Evolutionary conservation across 805 yeast species (phyloP), one percentile per base, ranked within the genome.

Genomic region (Schizosaccharomyces japonicus): DNA sequence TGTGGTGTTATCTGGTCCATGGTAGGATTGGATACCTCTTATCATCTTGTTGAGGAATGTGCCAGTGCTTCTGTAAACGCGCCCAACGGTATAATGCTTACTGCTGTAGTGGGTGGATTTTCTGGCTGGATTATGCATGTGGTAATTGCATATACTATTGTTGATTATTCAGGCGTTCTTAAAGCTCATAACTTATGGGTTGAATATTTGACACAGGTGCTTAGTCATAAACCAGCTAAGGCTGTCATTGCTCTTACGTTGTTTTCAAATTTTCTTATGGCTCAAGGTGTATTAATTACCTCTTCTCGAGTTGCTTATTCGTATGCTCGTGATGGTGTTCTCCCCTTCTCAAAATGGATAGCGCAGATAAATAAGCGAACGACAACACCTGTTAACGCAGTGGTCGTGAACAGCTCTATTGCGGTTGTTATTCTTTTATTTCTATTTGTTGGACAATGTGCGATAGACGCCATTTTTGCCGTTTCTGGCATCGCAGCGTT

Each of bases 401-500:
- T 73, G 28, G 68, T 77, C 72, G 58, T 71, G 53, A 73, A 75
- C 61, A 65, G 68, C 55, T 52, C 68, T 29, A 53, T 76, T 45
- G 78, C 78, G 31, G 71, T 72, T 55, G 64, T 73, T 26, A 62
- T 75, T 23, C 62, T 75, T 51, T 65, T 72, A 49, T 66, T 74
- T 51, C 67, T 75, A 57, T 73, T 76, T 59, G 76, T 76, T 29
- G 79, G 79, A 34, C 74, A 71, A 50, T 66, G 69, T 17, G 78
- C 82, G 45, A 72, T 76, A 53, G 75, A 70, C 27, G 83, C 83
- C 39, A 74, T 76, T 50, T 77, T 77, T 62, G 74, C 80, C 1
- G 79, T 77, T 44, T 80, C 80, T 29, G 81, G 80, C 44, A 75
- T 76, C 55, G 71, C 78, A 11, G 72, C 78, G 0, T 75, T 75